Evolutionary conservation across 805 yeast genomes (phyloP).

Genomic region (Candida khao-thaluensis): DNA sequence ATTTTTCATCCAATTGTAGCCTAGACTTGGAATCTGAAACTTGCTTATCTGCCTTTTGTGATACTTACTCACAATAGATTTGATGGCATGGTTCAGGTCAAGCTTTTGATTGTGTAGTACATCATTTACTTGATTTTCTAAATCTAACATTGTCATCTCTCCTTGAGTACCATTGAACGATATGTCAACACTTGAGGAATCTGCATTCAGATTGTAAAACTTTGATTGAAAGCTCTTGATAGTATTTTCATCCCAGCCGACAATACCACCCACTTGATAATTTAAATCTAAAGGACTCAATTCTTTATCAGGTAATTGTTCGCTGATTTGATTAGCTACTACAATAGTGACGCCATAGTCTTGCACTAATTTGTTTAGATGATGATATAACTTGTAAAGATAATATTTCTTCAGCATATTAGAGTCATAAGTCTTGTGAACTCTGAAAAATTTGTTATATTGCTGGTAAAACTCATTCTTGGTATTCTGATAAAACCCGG

Average conservation of each 20-base stretch:
- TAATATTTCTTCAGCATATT: conserved; percentile 43
- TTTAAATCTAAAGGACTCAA: conserved; percentile 45
- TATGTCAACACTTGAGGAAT: conserved; percentile 6
- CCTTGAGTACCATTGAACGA: conserved; percentile 1
- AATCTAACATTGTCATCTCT: not conserved
- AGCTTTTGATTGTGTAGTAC: not conserved
- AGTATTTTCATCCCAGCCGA: conserved; percentile 67
- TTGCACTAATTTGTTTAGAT: conserved; percentile 49
- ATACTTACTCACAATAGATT: not conserved
- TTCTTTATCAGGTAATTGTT: conserved; percentile 37
- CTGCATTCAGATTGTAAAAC: conserved; percentile 1
- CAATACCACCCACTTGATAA: conserved; percentile 67
- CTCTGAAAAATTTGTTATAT: conserved; percentile 22
- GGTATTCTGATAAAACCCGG: conserved; percentile 16
- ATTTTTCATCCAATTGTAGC: conserved; percentile 32
- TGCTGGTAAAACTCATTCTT: conserved; percentile 19
- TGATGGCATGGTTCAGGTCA: not conserved
- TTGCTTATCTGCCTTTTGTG: conserved; percentile 1
- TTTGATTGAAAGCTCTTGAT: conserved; percentile 20
- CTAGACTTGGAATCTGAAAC: conserved; percentile 26
- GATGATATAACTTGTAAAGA: conserved; percentile 43
- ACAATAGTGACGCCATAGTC: conserved; percentile 57
- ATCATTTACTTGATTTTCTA: conserved; percentile 4
- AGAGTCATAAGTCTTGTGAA: conserved; percentile 23
- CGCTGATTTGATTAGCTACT: conserved; percentile 79